Percentiles rank a stretch among this genome's conserved stretches.
Conservation (phyloP, 352 stramenopile genomes). For the Peronospora farinosa region DNA sequence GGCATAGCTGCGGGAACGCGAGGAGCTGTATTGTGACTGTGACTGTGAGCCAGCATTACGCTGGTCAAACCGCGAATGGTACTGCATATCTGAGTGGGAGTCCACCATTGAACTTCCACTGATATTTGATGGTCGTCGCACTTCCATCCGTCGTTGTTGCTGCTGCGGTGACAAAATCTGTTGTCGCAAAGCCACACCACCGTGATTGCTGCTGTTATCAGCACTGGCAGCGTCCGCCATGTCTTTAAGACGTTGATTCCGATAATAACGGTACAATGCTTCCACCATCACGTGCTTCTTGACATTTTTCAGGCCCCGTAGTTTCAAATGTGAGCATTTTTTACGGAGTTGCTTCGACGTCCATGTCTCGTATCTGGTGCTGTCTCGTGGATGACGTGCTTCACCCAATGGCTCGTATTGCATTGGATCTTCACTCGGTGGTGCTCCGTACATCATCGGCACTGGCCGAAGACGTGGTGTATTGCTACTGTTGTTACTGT, state of each 20-base stretch:
- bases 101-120: conserved; percentile 9
- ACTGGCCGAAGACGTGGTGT: conserved; percentile 1
- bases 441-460: conserved; percentile 13
- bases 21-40: conserved; percentile 17
- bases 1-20: conserved; percentile 18
- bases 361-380: conserved; percentile 70
- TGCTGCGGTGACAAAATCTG: conserved; percentile 11
- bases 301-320: conserved; percentile 76
- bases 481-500: conserved; percentile 1
- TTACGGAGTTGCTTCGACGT: conserved; percentile 78
- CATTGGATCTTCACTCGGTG: conserved; percentile 33
- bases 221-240: conserved; percentile 16
- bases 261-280: conserved; percentile 71
- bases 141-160: conserved; percentile 15
- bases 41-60: conserved; percentile 3
- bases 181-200: conserved; percentile 2
- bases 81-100: conserved; percentile 16
- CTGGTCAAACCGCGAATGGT: conserved; percentile 26
- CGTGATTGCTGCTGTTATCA: neutral
- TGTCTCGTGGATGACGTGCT: conserved; percentile 52
- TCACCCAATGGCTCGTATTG: conserved; percentile 37
- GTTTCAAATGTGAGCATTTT: conserved; percentile 75
- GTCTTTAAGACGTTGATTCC: conserved; percentile 53
- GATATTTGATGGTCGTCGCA: conserved; percentile 10
- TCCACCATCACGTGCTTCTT: conserved; percentile 86